Base-by-base conservation (phyloP, 805 yeast species). In the Myxozyma mucilagina region DNA sequence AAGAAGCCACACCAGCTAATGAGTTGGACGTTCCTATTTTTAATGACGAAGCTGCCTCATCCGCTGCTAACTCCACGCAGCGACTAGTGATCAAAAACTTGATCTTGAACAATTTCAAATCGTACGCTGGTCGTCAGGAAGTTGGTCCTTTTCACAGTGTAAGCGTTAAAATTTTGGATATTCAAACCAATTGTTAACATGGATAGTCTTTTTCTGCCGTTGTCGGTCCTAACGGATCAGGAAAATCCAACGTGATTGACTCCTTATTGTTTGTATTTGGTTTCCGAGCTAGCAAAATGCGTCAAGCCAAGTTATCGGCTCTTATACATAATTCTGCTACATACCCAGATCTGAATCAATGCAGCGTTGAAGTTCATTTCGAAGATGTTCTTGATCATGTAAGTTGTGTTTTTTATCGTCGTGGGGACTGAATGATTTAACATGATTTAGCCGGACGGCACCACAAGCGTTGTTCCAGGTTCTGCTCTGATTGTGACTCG, bases 161-260 rank as follows among this genome's bases (percentile, higher is more conserved):
- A 65, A 47, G 73, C 64, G 9, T 39, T n/a, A n/a, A 11, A 7
- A 11, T 47, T 8, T 39, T n/a, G 2, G 39, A 18, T 35, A 24
- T 42, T 1, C 16, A 8, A n/a, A 35, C 43, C 13, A 18, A 10
- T 24, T 14, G n/a, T 11, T 29, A 35, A 7, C 14, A 45, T 69
- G n/a, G n/a, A n/a, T 76, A 92, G 41, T 90, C 96, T 4, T 96
- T 94, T 71, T 89, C 97, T 10, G 98, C 99, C 0, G 96, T 94
- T 10, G 97, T 94, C 13, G 99, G 99, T 0, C 99, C 99, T 4
- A 94, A 94, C 73, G 99, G 99, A 8, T 88, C 97, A 11, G 99
- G 99, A 1, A 94, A 94, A 75, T 92, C 98, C 14, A 94, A 96
- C 71, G 97, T 94, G 66, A 94, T 94, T 73, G 99, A 96, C 73